Evolutionary conservation across 2,329 filamentous ascomycete genomes (phyloP), one percentile per base, ranked within the genome.

Genomic region (Fusarium abutilonis): DNA sequence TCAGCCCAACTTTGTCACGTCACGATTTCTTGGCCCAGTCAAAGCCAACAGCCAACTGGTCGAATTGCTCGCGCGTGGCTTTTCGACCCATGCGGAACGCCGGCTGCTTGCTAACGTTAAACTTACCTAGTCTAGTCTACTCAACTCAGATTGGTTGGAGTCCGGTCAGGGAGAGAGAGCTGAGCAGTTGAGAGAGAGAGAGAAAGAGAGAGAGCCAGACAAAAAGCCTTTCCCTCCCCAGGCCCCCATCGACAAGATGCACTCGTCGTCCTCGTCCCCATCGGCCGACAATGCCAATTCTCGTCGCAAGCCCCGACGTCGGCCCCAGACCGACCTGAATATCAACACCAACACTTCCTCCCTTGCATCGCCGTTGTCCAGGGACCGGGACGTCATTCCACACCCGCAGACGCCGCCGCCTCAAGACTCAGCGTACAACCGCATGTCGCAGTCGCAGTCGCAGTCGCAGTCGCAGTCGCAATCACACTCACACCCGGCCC

Each of bases 271-370:
- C 17, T 42, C 60, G 49, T 51, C 64, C 35, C 43, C 50, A 47
- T 52, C 63, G 43, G 62, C 56, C 52, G 68, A 70, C 68, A 70
- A 68, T 70, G 66, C 56, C 68, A 70, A 68, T 70, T 64, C 55
- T 59, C 66, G 64, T 62, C 65, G 57, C 32, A 58, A 58, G 63
- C 66, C 60, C 58, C 63, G 66, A 65, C 62, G 64, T 48, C 68
- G 60, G 45, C 64, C 63, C 31, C 63, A 59, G 52, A 64, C 60
- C 55, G 66, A 70, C 49, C 52, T 70, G 48, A 68, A 61, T 17
- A 64, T 70, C 58, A 67, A 68, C 56, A 70, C 66, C 45, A 55
- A 65, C 53, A 53, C 53, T 34, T 60, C 64, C 42, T 68, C 68
- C 60, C 65, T 67, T 66, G 64, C 64, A 28, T 68, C 68, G 28